Evolutionary conservation across 2,329 filamentous ascomycete species (phyloP).

Genomic region (Mycosphaerella sp.): DNA sequence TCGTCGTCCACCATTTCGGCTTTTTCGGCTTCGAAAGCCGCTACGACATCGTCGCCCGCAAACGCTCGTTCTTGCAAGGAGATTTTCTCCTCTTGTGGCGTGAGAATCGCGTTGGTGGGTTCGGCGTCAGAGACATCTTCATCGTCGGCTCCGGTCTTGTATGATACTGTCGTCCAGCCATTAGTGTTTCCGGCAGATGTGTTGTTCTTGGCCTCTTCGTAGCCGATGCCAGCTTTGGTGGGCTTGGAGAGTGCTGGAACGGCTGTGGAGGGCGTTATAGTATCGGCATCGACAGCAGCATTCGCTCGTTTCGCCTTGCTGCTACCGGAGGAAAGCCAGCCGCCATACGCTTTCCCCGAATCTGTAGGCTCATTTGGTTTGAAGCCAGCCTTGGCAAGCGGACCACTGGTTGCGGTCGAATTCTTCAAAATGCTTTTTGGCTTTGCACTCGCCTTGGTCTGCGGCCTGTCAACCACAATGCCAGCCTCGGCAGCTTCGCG

Average conservation of each 20-base stretch:
- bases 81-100: slow-evolving; percentile 40
- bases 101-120: slow-evolving; percentile 24
- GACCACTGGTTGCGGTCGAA: slow-evolving; percentile 17
- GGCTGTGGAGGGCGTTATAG: slow-evolving; percentile 9
- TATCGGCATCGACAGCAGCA: slow-evolving; percentile 18
- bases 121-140: slow-evolving; percentile 27
- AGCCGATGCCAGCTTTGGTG: neutral
- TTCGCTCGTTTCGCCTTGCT: slow-evolving; percentile 21
- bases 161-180: slow-evolving; percentile 41
- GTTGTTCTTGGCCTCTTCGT: slow-evolving; percentile 17
- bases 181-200: slow-evolving; percentile 31
- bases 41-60: slow-evolving; percentile 76
- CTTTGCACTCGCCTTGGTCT: slow-evolving; percentile 12
- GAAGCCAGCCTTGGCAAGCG: slow-evolving; percentile 21
- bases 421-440: slow-evolving; percentile 28
- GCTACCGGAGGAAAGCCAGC: slow-evolving; percentile 23
- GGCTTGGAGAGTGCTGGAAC: slow-evolving; percentile 4
- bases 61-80: slow-evolving; percentile 75
- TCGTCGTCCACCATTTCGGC: slow-evolving; percentile 63
- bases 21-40: slow-evolving; percentile 78
- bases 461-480: slow-evolving; percentile 33
- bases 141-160: slow-evolving; percentile 26
- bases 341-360: slow-evolving; percentile 8
- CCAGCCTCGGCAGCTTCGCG: slow-evolving; percentile 30
- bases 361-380: slow-evolving; percentile 4